These are phyloP conservation scores for Moricandia arvensis DNA, from an alignment of 345 rosid genomes.

Conservation along the genomic window DNA sequence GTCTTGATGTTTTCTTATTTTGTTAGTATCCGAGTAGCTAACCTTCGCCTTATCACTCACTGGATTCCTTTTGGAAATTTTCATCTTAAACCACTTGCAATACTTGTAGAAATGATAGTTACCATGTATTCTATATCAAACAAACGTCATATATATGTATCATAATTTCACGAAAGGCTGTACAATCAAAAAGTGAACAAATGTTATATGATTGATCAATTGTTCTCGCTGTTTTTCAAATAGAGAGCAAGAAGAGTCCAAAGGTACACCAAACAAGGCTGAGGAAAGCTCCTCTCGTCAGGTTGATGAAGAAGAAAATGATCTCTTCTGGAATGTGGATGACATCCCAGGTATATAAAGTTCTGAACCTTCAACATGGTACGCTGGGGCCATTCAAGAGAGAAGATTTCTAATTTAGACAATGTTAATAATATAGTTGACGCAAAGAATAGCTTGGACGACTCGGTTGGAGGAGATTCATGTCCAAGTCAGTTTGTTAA, in stretches of 20 bases:
- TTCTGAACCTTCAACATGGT: not conserved
- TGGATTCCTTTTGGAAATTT: no score
- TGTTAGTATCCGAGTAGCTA: no score
- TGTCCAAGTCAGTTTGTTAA: conserved; percentile 63
- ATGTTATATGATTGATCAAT: not conserved
- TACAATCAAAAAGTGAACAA: not conserved
- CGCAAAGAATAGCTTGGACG: conserved; percentile 68
- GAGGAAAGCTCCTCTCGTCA: conserved; percentile 43
- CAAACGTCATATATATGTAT: no score
- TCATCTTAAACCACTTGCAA: no score
- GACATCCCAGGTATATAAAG: conserved; percentile 65
- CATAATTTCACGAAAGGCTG: not conserved
- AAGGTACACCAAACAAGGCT: conserved; percentile 41
- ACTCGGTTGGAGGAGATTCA: conserved; percentile 52
- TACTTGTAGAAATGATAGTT: no score
- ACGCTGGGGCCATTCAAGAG: not conserved
- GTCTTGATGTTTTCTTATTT: no score
- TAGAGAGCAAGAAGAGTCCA: conserved; percentile 68
- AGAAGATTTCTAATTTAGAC: not conserved
- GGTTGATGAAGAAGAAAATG: conserved; percentile 58
- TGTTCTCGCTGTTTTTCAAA: conserved; percentile 13
- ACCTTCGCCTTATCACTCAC: no score
- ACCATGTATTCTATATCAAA: no score
- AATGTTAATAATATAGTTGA: conserved; percentile 57
- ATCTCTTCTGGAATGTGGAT: conserved; percentile 72